Base-by-base conservation (phyloP, 208 protist genomes). In the Trypanosoma platydactyli region DNA sequence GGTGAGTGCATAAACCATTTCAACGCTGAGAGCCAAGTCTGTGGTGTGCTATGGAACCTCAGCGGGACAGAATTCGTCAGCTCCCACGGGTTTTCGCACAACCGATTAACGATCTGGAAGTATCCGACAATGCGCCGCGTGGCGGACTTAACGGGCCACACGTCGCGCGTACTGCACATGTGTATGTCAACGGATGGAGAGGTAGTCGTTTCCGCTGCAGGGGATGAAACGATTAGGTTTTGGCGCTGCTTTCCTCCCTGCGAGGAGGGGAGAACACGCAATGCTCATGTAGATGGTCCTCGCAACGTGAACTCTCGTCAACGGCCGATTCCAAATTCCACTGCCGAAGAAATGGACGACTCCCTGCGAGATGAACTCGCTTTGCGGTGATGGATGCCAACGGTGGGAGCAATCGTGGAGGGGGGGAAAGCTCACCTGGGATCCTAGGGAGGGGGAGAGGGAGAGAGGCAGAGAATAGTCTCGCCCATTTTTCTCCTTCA, bases 41-140 rank as follows among this genome's bases (percentile, higher is more conserved):
- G 98, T 75, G 88, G 92, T 0, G 73, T 99, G 20, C 62, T 98
- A 55, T 99, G 98, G 98, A 90, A 83, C 40, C 88, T 59, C 51
- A 79, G 80, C 57, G 91, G 98, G 29, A 95, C 88, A 40, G 98
- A 99, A 84, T 81, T 99, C 2, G 88, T 99, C 45, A 98, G 94
- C 46, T 95, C 94, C 13, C 99, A 99, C 80, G 99, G 99, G 63
- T 99, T 98, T 80, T 92, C 90, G 5, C 84, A 99, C 66, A 99
- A 99, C 78, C 98, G 99, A 77, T 86, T 99, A 4, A 96, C 87
- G 51, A 88, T 99, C 41, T 99, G 99, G 99, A 98, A 98, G 71
- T 99, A 99, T 65, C 98, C 99, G 38, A 95, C 97, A 25, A 89
- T 99, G 84, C 83, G 82, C 33, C 93, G 97, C 54, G 84, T 99